Base-by-base conservation (phyloP, 2,329 filamentous ascomycete genomes). In the Ophiostoma himal-ulmi region DNA sequence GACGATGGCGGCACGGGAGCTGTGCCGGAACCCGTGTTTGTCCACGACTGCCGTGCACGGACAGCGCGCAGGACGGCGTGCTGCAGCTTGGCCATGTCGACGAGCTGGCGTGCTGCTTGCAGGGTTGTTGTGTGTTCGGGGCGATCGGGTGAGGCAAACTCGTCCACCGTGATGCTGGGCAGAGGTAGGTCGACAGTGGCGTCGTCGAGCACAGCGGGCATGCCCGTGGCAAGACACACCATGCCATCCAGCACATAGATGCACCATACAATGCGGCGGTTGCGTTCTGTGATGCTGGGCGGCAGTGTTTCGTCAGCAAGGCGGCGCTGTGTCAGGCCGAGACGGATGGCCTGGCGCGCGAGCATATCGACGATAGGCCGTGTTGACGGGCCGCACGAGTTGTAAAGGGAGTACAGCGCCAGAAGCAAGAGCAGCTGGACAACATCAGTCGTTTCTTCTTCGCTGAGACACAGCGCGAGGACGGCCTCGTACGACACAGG, bases 231-330 rank as follows among this genome's bases (percentile, higher is more conserved):
- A 80, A 82, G 1, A 78, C 76, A 17, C 74, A 82, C 80, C 81
- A 83, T 83, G 22, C 82, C 78, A 70, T 83, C 82, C 1, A 83
- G 75, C 1, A 82, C 80, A 71, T 79, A 82, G 7, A 82, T 80
- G 60, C 81, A 82, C 82, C 82, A 83, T 70, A 79, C 81, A 0
- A 83, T 75, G 1, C 82, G 79, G 67, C 80, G 80, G 0, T 78
- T 78, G 30, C 70, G 48, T 68, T 73, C 72, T 10, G 68, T 67
- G 3, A 39, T 69, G 3, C 30, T n/a, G 0, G 67, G 37, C 10
- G 67, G 26, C 22, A 70, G 39, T 17, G 65, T 36, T 11, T 64
- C 44, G 30, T 71, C 67, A 36, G 67, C 36, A 4, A 30, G 67
- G 20, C 20, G 48, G 20, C 69, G 66, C 30, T 69, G 76, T 4